Percentiles rank a stretch among this genome's conserved stretches.
Conservation (phyloP, 2,329 filamentous ascomycete genomes). For the Colletotrichum tanaceti region DNA sequence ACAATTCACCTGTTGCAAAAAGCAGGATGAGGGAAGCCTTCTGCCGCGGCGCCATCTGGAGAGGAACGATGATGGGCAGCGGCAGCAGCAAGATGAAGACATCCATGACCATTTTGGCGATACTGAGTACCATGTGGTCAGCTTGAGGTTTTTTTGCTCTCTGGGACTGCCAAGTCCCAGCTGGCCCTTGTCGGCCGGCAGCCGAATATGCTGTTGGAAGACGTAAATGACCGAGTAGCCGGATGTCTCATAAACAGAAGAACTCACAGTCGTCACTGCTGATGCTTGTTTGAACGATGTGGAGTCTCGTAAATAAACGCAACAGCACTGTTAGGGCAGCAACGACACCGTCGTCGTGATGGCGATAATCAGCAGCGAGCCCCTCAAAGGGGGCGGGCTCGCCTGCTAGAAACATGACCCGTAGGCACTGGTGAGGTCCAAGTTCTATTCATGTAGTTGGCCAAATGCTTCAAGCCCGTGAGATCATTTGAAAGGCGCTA, state of each 20-base stretch:
- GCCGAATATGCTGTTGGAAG: conserved; percentile 16
- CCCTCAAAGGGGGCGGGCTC: conserved; percentile 39
- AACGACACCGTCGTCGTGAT: conserved; percentile 43
- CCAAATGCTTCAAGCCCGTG: too few species aligned
- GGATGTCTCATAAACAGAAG: background rate
- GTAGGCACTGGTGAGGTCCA: conserved; percentile 32
- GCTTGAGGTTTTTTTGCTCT: conserved; percentile 2
- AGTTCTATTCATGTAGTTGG: conserved; percentile 1
- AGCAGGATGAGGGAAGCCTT: conserved; percentile 29
- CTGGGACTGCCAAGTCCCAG: conserved; percentile 6
- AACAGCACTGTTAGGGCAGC: conserved; percentile 43
- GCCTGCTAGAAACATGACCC: conserved; percentile 43
- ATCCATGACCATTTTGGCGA: conserved; percentile 36
- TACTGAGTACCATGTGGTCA: conserved; percentile 21
- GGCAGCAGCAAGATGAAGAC: conserved; percentile 26
- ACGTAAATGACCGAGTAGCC: conserved; percentile 46
- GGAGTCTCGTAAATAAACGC: conserved; percentile 46
- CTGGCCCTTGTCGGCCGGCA: conserved; percentile 12
- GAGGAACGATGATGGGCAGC: conserved; percentile 18
- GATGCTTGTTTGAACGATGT: conserved; percentile 45
- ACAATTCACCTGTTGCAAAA: conserved; percentile 27
- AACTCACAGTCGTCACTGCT: conserved; percentile 47
- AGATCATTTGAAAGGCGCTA: too few species aligned
- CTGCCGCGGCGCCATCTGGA: conserved; percentile 28
- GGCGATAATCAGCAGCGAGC: conserved; percentile 43